Percentiles rank a stretch among this genome's conserved stretches.
These are phyloP conservation scores for Pulicaria dysenterica DNA, from an alignment of 129 eudicot genomes.

Conservation along the genomic window DNA sequence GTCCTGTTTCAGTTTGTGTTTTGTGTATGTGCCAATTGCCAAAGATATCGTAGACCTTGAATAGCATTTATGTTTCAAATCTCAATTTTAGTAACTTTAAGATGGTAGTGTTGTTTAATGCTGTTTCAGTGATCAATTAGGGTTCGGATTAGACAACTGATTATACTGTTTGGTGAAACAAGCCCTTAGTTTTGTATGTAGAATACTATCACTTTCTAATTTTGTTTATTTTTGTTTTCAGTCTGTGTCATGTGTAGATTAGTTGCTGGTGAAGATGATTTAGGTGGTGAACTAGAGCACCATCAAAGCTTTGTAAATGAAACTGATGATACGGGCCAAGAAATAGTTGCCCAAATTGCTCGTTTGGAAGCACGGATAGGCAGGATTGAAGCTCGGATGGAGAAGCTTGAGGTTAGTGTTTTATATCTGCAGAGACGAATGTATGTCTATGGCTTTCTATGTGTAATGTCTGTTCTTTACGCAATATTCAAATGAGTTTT, in stretches of 20 bases:
- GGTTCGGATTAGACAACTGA: neutral
- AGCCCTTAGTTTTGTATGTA: neutral
- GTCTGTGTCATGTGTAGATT: slow-evolving; percentile 38
- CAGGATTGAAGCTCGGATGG: slow-evolving; percentile 49
- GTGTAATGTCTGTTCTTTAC: slow-evolving; percentile 37
- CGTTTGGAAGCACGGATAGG: slow-evolving; percentile 47
- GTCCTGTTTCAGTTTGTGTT: neutral
- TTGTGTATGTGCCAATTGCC: neutral
- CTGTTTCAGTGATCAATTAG: no score
- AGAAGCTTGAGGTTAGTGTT: slow-evolving; percentile 40
- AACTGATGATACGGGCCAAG: slow-evolving; percentile 32
- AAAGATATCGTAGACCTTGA: no score
- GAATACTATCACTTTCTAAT: neutral
- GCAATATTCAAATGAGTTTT: slow-evolving; percentile 38
- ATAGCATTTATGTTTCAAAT: no score
- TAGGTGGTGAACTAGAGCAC: slow-evolving; percentile 19
- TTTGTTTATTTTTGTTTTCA: neutral
- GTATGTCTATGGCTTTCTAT: slow-evolving; percentile 37
- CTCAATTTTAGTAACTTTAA: no score
- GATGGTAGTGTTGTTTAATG: no score
- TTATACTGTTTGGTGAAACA: neutral
- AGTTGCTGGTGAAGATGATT: slow-evolving; percentile 34
- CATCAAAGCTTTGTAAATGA: slow-evolving; percentile 33
- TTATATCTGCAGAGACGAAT: slow-evolving; percentile 42
- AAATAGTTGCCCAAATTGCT: slow-evolving; percentile 39